These are phyloP conservation scores for Niveomyces coronatus DNA, from an alignment of 2,329 filamentous ascomycete species.

Conservation along the genomic window DNA sequence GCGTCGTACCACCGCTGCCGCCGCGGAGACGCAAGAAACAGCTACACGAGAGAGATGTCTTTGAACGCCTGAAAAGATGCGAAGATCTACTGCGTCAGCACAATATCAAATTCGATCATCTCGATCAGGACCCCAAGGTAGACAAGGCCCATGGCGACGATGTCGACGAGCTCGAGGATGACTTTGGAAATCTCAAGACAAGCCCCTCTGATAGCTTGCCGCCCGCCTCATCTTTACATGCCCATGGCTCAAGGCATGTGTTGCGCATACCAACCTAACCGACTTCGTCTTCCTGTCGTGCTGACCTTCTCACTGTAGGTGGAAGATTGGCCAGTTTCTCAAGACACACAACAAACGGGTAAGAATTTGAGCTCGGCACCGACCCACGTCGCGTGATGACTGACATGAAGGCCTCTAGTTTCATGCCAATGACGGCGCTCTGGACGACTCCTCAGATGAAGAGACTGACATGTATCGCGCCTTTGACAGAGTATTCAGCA, in stretches of 20 bases:
- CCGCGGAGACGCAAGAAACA: constrained; percentile 50
- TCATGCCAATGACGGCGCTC: constrained; percentile 35
- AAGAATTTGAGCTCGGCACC: neutral
- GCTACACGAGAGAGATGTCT: constrained; percentile 58
- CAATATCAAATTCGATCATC: constrained; percentile 48
- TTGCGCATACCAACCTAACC: too few species aligned
- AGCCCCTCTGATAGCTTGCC: constrained; percentile 36
- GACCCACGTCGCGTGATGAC: neutral
- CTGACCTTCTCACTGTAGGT: neutral
- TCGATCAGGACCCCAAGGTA: constrained; percentile 3
- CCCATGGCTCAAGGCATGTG: neutral
- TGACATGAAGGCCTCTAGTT: constrained; percentile 34
- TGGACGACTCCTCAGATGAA: constrained; percentile 47
- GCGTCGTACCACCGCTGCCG: constrained; percentile 45
- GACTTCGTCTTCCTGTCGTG: too few species aligned
- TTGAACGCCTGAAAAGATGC: constrained; percentile 59
- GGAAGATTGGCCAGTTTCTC: constrained; percentile 21
- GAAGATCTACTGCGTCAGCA: constrained; percentile 56
- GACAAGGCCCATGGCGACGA: constrained; percentile 32
- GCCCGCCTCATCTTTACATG: constrained; percentile 15
- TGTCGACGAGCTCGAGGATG: constrained; percentile 45
- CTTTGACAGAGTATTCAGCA: constrained; percentile 48
- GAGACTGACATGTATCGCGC: constrained; percentile 45
- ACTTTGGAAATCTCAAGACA: constrained; percentile 44
- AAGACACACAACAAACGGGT: constrained; percentile 4